Percentiles rank a stretch among this genome's conserved stretches.
phyloP scores from a whole-genome alignment of 2,329 filamentous ascomycete species.

The Huntiella abstrusa region DNA sequence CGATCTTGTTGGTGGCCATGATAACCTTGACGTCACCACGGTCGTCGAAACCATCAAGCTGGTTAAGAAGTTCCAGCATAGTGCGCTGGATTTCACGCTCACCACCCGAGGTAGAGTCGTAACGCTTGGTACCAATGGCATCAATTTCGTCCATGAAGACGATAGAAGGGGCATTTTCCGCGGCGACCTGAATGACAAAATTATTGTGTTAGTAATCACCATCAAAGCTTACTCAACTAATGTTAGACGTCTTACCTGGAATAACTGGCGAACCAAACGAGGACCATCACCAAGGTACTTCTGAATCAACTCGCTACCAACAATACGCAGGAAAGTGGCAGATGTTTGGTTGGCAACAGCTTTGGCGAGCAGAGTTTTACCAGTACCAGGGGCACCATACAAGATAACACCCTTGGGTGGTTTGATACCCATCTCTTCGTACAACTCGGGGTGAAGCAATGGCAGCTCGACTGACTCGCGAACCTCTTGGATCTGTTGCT shows the following conservation, averaged over 20 bases:
- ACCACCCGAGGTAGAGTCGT: constrained; percentile 90
- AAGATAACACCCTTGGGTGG: constrained; percentile 98
- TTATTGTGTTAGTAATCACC: background rate
- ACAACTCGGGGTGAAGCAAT: constrained; percentile 84
- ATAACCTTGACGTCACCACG: constrained; percentile 98
- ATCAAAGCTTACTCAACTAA: constrained; percentile 10
- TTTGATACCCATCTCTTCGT: constrained; percentile 99
- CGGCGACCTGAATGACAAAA: constrained; percentile 46
- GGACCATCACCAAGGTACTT: constrained; percentile 97
- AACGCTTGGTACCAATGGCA: constrained; percentile 95
- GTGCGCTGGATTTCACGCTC: constrained; percentile 96
- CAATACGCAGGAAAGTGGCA: constrained; percentile 91
- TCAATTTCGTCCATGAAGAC: constrained; percentile 99
- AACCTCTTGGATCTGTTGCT: constrained; percentile 92
- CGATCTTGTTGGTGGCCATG: constrained; percentile 99
- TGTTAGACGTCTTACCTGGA: constrained; percentile 38
- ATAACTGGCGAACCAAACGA: constrained; percentile 84
- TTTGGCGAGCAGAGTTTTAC: constrained; percentile 90
- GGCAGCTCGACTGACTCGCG: constrained; percentile 92
- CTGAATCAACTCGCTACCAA: constrained; percentile 92
- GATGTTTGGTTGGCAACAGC: constrained; percentile 98
- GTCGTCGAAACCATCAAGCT: constrained; percentile 96
- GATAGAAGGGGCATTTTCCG: constrained; percentile 89
- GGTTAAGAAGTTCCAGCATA: constrained; percentile 95
- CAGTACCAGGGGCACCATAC: constrained; percentile 90